Percentiles rank a stretch among this genome's conserved stretches.
phyloP scores from a whole-genome alignment of 805 yeast genomes.

The Cyberlindnera maritima region DNA sequence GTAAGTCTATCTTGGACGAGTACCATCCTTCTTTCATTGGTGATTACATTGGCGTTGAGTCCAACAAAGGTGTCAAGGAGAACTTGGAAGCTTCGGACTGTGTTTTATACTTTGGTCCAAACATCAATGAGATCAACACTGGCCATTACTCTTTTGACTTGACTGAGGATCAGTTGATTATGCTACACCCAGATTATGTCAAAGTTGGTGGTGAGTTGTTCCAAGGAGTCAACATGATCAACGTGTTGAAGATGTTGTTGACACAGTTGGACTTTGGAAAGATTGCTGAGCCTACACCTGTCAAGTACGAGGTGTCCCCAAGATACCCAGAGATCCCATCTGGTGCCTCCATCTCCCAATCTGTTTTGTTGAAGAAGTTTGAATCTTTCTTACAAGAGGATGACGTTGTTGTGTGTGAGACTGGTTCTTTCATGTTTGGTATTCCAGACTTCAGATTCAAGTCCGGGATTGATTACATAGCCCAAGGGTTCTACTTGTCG shows the following conservation, averaged over 20 bases:
- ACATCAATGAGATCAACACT: slow-evolving; percentile 63
- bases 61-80: slow-evolving; percentile 45
- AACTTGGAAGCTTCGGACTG: slow-evolving; percentile 60
- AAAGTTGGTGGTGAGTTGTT: slow-evolving; percentile 41
- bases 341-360: slow-evolving; percentile 43
- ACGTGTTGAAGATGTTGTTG: slow-evolving; percentile 46
- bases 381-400: slow-evolving; percentile 48
- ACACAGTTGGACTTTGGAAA: slow-evolving; percentile 32
- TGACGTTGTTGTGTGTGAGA: slow-evolving; percentile 76
- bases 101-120: slow-evolving; percentile 67
- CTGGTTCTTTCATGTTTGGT: slow-evolving; percentile 82
- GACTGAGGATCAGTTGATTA: slow-evolving; percentile 39
- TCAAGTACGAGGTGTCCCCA: slow-evolving; percentile 18
- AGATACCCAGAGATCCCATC: slow-evolving; percentile 27
- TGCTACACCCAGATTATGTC: slow-evolving; percentile 53
- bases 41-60: slow-evolving; percentile 62
- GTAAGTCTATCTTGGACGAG: slow-evolving; percentile 75
- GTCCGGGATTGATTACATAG: slow-evolving; percentile 43
- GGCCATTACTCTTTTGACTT: slow-evolving; percentile 59
- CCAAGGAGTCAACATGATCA: slow-evolving; percentile 45
- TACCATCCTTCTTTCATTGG: slow-evolving; percentile 63
- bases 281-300: slow-evolving; percentile 19
- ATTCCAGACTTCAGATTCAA: slow-evolving; percentile 67
- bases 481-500: slow-evolving; percentile 78
- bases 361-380: slow-evolving; percentile 39